Base-by-base conservation (phyloP, 1,284 basidiomycete genomes). In the Albatrellus sp. region DNA sequence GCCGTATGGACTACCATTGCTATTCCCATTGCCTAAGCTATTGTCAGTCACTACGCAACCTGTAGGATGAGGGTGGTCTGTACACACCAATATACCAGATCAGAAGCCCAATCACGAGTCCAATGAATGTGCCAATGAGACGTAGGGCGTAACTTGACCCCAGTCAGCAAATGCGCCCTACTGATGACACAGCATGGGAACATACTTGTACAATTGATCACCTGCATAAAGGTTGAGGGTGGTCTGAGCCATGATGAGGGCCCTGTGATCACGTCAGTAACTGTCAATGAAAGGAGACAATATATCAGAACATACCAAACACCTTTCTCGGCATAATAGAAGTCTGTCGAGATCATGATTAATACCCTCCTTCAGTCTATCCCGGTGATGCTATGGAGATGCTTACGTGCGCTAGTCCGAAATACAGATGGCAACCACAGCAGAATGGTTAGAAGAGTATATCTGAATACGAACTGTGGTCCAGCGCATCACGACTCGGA, bases 161-260 rank as follows among this genome's bases (percentile, higher is more conserved):
- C 11, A 10, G 34, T 24, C 6, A 49, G 48, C 40, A 50, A 10
- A 47, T 14, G 39, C 24, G 17, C 14, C 14, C 19, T 38, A 29
- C 5, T 45, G 29, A n/a, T 11, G 40, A 17, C 5, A 37, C 37
- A 24, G 6, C 31, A 48, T 47, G 35, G 62, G 49, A 17, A 63
- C 54, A 24, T 62, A 75, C 60, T 69, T 68, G 52, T 61, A 68
- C 11, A 82, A 67, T 53, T 80, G 77, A 53, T 82, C 78, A 8
- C 76, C 75, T 0, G 72, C 69, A 48, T 72, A 77, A 9, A 81
- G 67, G 36, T 73, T 77, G 40, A 83, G 52, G 1, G 75, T 75
- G 0, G 74, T 77, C 53, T 82, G 79, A 0, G 75, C 69, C 76
- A 80, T 82, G 55, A 81, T 79, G 45, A 80, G 57, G 2, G 76